phyloP scores from a whole-genome alignment of 371 early-diverging fungal species.

The Mucor piriformis region DNA sequence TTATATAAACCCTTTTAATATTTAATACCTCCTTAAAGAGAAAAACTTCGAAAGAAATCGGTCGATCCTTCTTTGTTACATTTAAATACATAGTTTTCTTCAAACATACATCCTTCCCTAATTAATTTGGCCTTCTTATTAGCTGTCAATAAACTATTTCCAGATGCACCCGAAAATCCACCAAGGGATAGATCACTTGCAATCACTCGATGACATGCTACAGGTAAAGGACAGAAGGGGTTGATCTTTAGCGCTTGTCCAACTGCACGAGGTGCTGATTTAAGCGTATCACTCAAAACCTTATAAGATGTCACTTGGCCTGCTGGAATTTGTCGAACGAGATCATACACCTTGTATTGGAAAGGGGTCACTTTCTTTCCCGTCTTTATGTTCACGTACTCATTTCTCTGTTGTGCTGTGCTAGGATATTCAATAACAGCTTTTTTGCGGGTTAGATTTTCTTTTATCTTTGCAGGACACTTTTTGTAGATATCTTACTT shows the following conservation, averaged over 20 bases:
- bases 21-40: too few relatives aligned
- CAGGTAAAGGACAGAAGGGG: conserved; percentile 76
- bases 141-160: conserved; percentile 59
- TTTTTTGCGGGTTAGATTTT: too few relatives aligned
- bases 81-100: conserved; percentile 59
- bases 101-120: conserved; percentile 71
- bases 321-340: conserved; percentile 67
- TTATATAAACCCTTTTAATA: too few relatives aligned
- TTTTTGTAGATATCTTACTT: not conserved
- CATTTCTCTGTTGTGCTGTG: conserved; percentile 36
- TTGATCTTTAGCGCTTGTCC: conserved; percentile 78
- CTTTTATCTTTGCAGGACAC: too few relatives aligned
- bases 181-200: conserved; percentile 69
- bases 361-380: conserved; percentile 65
- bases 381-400: conserved; percentile 56
- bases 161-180: conserved; percentile 74
- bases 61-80: conserved; percentile 37
- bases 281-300: conserved; percentile 66
- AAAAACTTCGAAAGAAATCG: conserved; percentile 8
- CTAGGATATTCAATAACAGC: conserved; percentile 47
- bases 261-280: conserved; percentile 72
- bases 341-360: conserved; percentile 73
- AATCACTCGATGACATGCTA: conserved; percentile 85
- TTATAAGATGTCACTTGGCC: conserved; percentile 82
- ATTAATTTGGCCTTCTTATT: conserved; percentile 72